phyloP scores from a whole-genome alignment of 2,329 filamentous ascomycete genomes.

The Aspergillus quadricinctus region DNA sequence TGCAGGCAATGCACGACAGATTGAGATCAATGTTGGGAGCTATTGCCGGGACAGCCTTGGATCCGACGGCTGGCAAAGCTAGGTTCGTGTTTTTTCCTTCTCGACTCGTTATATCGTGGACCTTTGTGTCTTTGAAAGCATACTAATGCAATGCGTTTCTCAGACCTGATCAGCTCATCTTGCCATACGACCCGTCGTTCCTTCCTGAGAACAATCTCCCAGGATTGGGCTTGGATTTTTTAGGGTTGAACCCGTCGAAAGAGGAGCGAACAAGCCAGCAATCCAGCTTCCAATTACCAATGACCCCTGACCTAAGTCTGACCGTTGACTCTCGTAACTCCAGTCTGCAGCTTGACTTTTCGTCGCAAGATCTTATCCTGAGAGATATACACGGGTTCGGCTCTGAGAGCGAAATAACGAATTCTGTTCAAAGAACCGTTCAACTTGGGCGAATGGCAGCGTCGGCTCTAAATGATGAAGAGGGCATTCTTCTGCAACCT shows the following conservation, averaged over 20 bases:
- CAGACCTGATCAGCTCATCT: constrained; percentile 70
- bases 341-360: constrained; percentile 44
- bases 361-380: constrained; percentile 41
- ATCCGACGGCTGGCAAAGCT: constrained; percentile 65
- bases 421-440: constrained; percentile 29
- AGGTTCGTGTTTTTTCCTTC: constrained; percentile 53
- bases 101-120: background rate
- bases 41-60: constrained; percentile 57
- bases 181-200: constrained; percentile 81
- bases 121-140: background rate
- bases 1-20: constrained; percentile 67
- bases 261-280: constrained; percentile 29
- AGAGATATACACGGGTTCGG: constrained; percentile 36
- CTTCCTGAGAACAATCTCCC: constrained; percentile 62
- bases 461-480: constrained; percentile 37
- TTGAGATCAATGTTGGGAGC: constrained; percentile 65
- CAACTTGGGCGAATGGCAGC: constrained; percentile 23
- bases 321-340: constrained; percentile 23
- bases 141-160: too few relatives aligned
- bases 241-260: constrained; percentile 37
- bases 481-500: constrained; percentile 47
- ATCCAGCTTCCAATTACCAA: constrained; percentile 28
- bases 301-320: constrained; percentile 30
- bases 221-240: constrained; percentile 53
- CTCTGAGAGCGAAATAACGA: constrained; percentile 39